Evolutionary conservation across 768 basidiomycete genomes (phyloP).

Genomic region (Mycena pura): DNA sequence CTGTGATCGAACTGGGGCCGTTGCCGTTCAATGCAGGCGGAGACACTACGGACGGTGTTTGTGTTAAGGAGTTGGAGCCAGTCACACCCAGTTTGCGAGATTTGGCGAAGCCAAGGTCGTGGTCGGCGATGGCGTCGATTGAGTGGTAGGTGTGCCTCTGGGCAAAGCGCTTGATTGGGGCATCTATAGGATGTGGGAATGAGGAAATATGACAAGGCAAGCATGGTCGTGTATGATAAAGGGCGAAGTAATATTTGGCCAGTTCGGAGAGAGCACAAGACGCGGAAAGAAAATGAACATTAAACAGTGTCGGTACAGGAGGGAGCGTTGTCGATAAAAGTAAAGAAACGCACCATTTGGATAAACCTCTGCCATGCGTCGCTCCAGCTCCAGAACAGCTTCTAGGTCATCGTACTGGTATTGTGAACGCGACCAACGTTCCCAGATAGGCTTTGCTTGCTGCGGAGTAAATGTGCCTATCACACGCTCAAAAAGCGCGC

Average conservation of each 20-base stretch:
- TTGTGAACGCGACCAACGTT: conserved; percentile 94
- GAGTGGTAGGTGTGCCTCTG: conserved; percentile 84
- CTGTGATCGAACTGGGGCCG: background rate
- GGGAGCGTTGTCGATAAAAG: conserved; percentile 7
- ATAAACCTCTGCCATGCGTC: conserved; percentile 87
- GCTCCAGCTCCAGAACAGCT: conserved; percentile 87
- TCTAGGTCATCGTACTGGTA: conserved; percentile 95
- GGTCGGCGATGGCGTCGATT: conserved; percentile 86
- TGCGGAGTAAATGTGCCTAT: conserved; percentile 80
- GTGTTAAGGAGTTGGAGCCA: too few relatives aligned
- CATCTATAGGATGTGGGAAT: conserved; percentile 56
- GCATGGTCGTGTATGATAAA: background rate
- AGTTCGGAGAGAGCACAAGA: background rate
- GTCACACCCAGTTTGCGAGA: conserved; percentile 43
- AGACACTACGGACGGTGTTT: background rate
- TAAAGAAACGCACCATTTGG: conserved; percentile 66
- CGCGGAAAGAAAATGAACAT: too few relatives aligned
- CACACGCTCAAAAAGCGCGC: conserved; percentile 92
- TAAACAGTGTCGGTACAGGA: too few relatives aligned
- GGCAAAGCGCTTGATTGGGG: conserved; percentile 90
- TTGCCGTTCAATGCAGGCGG: background rate
- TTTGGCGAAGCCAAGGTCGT: conserved; percentile 85
- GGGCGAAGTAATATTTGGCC: background rate
- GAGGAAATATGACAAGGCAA: background rate
- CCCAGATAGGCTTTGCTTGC: conserved; percentile 88